Evolutionary conservation across 768 basidiomycete genomes (phyloP), one percentile per base, ranked within the genome.

Genomic region (Leccinum ochraceum): DNA sequence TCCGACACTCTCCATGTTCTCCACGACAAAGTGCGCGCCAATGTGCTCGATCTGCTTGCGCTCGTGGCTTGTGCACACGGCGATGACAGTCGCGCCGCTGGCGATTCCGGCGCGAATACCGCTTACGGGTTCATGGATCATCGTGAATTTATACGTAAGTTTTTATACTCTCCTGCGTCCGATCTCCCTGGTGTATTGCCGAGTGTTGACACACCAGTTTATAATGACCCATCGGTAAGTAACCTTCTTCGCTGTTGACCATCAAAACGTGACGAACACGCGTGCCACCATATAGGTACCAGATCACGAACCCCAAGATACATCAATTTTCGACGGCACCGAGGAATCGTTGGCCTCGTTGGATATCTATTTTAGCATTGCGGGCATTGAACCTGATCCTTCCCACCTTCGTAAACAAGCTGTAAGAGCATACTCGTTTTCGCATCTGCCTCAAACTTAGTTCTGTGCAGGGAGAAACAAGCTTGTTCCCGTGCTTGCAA

Each of bases 1-100:
- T 6, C 24, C 60, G 28, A 86, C 76, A 56, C 71, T 73, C 63
- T 83, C 81, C 83, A 85, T 80, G 69, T 82, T 80, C 32, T 83
- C 80, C 37, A 86, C 77, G 54, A 86, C 67, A 62, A 75, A 84
- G 66, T 86, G 84, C 4, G 84, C 84, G 46, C 22, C 22, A 52
- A 81, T 82, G 59, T 78, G 75, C 65, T 82, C 79, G 51, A 86
- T 82, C 67, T 84, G 77, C 30, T 89, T 66, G 56, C 86, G 75
- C 64, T 83, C 80, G 67, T 92, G 90, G 57, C 82, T 84, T 9
- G 90, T 92, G 77, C 88, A 90, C 10, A 91, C 68, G 5, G 90
- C 90, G 44, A 92, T 79, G 24, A 90, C 89, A 11, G 80, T 86
- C 13, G 87, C 85, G 34, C 90, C 90, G 34, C 86, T 84, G 0